Conservation (phyloP, 1,139 yeast species). For the Pichia sp. region DNA sequence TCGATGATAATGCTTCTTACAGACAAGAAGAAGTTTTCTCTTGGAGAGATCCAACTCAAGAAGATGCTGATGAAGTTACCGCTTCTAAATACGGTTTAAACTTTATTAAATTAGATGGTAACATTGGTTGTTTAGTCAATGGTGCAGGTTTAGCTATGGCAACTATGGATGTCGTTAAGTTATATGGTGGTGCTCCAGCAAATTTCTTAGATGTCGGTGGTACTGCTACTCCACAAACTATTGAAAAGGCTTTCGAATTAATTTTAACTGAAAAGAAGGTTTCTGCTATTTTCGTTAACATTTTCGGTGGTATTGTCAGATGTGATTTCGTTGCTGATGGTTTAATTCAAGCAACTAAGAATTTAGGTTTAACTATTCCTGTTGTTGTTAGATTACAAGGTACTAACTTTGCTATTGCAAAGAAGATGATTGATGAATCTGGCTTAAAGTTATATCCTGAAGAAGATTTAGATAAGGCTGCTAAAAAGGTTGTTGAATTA, state of each 20-base stretch:
- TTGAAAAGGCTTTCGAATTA: slow-evolving; percentile 93
- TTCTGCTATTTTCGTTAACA: slow-evolving; percentile 94
- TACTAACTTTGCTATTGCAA: slow-evolving; percentile 88
- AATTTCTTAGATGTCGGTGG: slow-evolving; percentile 99
- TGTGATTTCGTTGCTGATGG: slow-evolving; percentile 99
- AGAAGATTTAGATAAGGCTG: slow-evolving; percentile 95
- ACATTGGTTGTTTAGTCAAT: slow-evolving; percentile 96
- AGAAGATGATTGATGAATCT: slow-evolving; percentile 75
- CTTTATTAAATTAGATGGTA: slow-evolving; percentile 96
- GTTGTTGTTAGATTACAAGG: slow-evolving; percentile 98
- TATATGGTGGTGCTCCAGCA: slow-evolving; percentile 98
- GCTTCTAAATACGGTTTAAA: slow-evolving; percentile 88
- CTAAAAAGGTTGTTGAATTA: slow-evolving; percentile 84
- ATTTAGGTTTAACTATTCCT: slow-evolving; percentile 83
- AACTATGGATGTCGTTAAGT: slow-evolving; percentile 97
- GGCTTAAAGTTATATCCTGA: slow-evolving; percentile 90
- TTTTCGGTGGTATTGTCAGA: slow-evolving; percentile 98
- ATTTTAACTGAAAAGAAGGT: slow-evolving; percentile 86
- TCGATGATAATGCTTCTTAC: slow-evolving; percentile 93
- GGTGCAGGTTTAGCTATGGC: slow-evolving; percentile 99
- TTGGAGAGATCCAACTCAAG: slow-evolving; percentile 97
- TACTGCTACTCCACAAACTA: slow-evolving; percentile 98
- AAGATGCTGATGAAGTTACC: slow-evolving; percentile 93
- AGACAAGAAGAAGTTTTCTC: slow-evolving; percentile 92
- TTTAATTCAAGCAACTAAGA: slow-evolving; percentile 86